Conservation (phyloP, 495 filamentous ascomycete species). For the Poronia punctata region DNA sequence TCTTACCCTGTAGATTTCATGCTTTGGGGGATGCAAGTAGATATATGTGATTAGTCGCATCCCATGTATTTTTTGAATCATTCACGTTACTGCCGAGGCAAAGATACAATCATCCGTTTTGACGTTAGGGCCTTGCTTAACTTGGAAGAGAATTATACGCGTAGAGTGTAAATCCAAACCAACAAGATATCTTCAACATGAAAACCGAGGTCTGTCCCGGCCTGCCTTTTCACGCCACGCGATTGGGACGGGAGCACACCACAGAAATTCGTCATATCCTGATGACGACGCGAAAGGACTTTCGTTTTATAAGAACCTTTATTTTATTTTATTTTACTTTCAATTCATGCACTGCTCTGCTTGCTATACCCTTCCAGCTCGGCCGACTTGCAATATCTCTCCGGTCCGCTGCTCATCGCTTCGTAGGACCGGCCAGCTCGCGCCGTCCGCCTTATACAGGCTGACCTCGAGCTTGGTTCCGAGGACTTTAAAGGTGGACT, state of each 20-base stretch:
- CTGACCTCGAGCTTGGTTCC: slow-evolving; percentile 93
- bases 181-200: neutral
- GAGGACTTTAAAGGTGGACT: slow-evolving; percentile 74
- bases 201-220: neutral
- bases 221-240: neutral
- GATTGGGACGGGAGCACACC: neutral
- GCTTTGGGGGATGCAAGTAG: too few species aligned
- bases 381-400: slow-evolving; percentile 75
- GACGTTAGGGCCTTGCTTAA: too few species aligned
- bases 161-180: too few species aligned
- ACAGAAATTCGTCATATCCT: neutral
- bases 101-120: too few species aligned
- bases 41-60: too few species aligned
- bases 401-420: slow-evolving; percentile 73
- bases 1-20: too few species aligned
- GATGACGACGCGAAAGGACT: neutral
- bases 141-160: too few species aligned
- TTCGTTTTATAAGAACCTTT: neutral
- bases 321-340: neutral
- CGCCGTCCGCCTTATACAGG: slow-evolving; percentile 73
- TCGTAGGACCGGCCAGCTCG: slow-evolving; percentile 82
- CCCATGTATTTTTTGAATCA: too few species aligned
- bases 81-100: too few species aligned
- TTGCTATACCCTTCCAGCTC: slow-evolving; percentile 58
- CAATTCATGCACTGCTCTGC: neutral